Evolutionary conservation across 345 rosid genomes (phyloP).

Genomic region (Euphorbia tirucalli): DNA sequence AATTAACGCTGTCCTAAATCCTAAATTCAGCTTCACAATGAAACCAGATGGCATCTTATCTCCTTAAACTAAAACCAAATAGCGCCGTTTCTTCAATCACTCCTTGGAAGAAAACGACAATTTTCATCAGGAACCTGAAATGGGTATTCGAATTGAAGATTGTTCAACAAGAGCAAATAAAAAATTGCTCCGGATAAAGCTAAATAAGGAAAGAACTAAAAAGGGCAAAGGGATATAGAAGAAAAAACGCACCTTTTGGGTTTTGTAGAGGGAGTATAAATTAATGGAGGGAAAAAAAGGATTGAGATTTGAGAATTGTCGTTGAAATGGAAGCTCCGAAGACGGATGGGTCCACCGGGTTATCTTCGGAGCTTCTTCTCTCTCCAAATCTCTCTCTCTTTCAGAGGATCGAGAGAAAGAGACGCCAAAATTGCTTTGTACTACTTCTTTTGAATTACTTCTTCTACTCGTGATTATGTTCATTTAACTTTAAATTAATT

Average conservation of each 20-base stretch:
- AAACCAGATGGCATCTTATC: constrained; percentile 58
- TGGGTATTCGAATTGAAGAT: neutral
- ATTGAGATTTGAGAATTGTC: neutral
- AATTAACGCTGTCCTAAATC: constrained; percentile 34
- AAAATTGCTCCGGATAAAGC: neutral
- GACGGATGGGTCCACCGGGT: neutral
- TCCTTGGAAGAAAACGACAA: constrained; percentile 1
- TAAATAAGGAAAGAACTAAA: neutral
- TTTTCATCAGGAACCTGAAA: constrained; percentile 28
- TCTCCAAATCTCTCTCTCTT: neutral
- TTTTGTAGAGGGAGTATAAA: neutral
- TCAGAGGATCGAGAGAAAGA: neutral
- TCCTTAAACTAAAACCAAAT: constrained; percentile 18
- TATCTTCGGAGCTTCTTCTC: constrained; percentile 21
- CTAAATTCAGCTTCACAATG: constrained; percentile 48
- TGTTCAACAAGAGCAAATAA: neutral
- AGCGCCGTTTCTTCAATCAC: constrained; percentile 18
- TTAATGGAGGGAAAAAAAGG: constrained; percentile 7
- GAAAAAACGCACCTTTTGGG: constrained; percentile 8
- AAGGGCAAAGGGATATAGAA: neutral
- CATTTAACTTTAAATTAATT: too few relatives aligned
- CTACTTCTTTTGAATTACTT: too few relatives aligned
- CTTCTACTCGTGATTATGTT: too few relatives aligned
- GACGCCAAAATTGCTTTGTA: neutral
- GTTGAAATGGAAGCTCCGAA: constrained; percentile 19